Base-by-base conservation (phyloP, 352 stramenopile species). In the Plasmopara muralis region DNA sequence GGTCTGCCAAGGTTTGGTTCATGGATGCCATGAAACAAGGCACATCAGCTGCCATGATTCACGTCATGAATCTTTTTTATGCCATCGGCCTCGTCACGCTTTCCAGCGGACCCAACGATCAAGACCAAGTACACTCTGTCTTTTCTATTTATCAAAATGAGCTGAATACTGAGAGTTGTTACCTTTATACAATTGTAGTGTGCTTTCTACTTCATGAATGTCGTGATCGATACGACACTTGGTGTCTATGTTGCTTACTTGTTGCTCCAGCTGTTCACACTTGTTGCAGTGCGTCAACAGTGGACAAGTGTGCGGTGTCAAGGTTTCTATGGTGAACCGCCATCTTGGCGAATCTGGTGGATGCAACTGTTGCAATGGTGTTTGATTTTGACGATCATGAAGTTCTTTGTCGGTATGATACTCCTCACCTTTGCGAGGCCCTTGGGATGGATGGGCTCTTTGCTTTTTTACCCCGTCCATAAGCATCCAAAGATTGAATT, bases 131-230 rank as follows among this genome's bases (percentile, higher is more conserved):
- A 56, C 6, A 12, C 10, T 35, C 10, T 12, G 10, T 12, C 31
- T 35, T 8, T 35, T 35, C 2, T 12, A 35, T 35, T 5, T 2
- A 12, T 25, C 20, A 25, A 25, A 25, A 25, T 25, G 20, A 25
- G 20, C 20, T 25, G 20, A 25, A 25, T 25, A 25, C 20, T 25
- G 3, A 38, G 39, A 35, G n/a, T 37, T 31, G 52, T 13, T 9
- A 56, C 14, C 4, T 33, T 9, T 35, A 10, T 55, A 18, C 52
- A 6, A 35, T 30, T 46, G 12, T 30, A 90, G 75, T 92, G 81
- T 45, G 81, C 81, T 41, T 89, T 88, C 45, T 92, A 92, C 66
- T 92, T 92, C 50, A 86, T 92, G 71, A 92, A 89, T 50, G 81
- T 92, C 8, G 73, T 85, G 51, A 84, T 92, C 43, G 81, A 89